Evolutionary conservation across 108 stramenopile species (phyloP).

Genomic region (Pseudonitzschia pungens): DNA sequence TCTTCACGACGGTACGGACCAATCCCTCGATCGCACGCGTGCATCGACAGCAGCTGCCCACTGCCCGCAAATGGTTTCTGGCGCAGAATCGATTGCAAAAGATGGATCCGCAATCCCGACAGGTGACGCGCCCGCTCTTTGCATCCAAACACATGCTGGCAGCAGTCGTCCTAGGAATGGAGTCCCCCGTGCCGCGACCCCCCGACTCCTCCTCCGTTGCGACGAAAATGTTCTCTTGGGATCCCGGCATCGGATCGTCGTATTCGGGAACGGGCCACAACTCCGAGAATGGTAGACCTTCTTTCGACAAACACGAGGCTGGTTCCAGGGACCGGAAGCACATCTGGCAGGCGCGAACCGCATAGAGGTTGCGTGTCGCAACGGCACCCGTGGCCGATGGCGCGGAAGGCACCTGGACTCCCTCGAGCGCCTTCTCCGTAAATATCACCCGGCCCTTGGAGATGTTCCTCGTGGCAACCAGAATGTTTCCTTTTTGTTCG

Average conservation of each 20-base stretch:
- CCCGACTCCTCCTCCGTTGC: too few relatives aligned
- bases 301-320: background rate
- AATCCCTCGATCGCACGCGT: conserved; percentile 7
- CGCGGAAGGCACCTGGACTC: conserved; percentile 31
- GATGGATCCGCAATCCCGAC: conserved; percentile 11
- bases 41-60: conserved; percentile 17
- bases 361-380: background rate
- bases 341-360: conserved; percentile 48
- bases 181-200: too few relatives aligned
- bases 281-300: conserved; percentile 32
- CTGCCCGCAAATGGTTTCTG: background rate
- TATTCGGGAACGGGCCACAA: conserved; percentile 45
- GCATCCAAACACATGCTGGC: background rate
- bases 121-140: background rate
- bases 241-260: background rate
- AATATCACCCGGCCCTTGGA: conserved; percentile 39
- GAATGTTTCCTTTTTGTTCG: conserved; percentile 18
- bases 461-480: conserved; percentile 35
- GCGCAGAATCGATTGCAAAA: conserved; percentile 19
- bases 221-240: background rate
- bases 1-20: background rate
- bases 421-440: conserved; percentile 47
- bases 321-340: conserved; percentile 62
- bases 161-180: background rate
- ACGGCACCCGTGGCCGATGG: background rate